A percentile compares a stretch with the other conserved stretches of the same genome.
Conservation (phyloP, 345 rosid genomes). For the Durio zibethinus region DNA sequence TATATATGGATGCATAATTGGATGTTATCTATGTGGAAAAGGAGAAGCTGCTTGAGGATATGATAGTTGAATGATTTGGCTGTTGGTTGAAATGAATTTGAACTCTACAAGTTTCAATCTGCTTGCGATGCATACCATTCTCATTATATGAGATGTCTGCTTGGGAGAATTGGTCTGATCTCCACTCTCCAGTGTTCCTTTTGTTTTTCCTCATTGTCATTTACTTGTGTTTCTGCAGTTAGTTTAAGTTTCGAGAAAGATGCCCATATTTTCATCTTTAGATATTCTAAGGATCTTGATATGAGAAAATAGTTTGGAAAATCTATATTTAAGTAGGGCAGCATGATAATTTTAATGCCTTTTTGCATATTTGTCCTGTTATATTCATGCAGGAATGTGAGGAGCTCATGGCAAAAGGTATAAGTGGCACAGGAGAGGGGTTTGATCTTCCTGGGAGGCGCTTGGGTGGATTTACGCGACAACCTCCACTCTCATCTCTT, state of each 20-base stretch:
- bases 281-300: not conserved
- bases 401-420: slow-evolving; percentile 68
- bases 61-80: not conserved
- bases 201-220: not conserved
- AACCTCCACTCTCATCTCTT: slow-evolving; percentile 65
- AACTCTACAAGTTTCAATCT: not conserved
- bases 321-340: not conserved
- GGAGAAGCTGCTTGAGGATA: not conserved
- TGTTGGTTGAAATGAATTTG: not conserved
- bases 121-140: not conserved
- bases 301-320: not conserved
- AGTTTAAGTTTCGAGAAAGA: not conserved
- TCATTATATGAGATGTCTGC: not conserved
- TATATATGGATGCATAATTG: not conserved
- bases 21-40: not conserved
- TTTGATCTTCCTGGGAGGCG: slow-evolving; percentile 78
- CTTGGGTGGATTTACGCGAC: slow-evolving; percentile 73
- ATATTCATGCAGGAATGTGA: slow-evolving; percentile 69
- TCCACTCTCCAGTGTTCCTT: not conserved
- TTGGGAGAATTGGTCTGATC: not conserved
- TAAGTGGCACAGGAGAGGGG: slow-evolving; percentile 64
- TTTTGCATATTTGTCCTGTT: slow-evolving; percentile 11
- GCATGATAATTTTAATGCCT: not conserved
- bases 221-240: not conserved
- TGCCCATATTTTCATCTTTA: not conserved